Evolutionary conservation across 83 land plant species (phyloP).

Genomic region (Thuja plicata): DNA sequence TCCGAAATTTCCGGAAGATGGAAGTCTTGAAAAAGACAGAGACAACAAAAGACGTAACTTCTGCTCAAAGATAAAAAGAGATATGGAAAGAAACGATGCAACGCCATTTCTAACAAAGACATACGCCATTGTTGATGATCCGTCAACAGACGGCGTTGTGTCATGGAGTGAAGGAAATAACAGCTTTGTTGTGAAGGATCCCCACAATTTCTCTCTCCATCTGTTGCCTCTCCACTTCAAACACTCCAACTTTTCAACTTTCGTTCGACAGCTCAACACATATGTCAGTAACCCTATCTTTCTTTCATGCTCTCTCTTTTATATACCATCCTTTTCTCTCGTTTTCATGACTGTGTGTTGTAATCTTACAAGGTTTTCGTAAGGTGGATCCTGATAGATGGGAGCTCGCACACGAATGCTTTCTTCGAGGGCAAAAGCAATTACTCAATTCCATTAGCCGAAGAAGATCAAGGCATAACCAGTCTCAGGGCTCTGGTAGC

Average conservation of each 20-base stretch:
- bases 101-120: too few relatives aligned
- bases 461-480: background rate
- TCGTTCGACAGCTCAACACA: conserved; percentile 19
- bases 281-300: conserved; percentile 12
- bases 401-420: conserved; percentile 70
- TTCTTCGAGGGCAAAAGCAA: conserved; percentile 55
- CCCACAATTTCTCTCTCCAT: conserved; percentile 7
- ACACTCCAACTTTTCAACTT: conserved; percentile 20
- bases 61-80: too few relatives aligned
- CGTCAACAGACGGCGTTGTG: background rate
- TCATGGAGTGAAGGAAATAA: conserved; percentile 15
- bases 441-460: conserved; percentile 31
- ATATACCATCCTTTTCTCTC: background rate
- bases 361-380: conserved; percentile 46
- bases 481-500: background rate
- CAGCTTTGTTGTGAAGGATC: conserved; percentile 1
- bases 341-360: too few relatives aligned
- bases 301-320: too few relatives aligned
- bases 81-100: too few relatives aligned
- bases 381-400: conserved; percentile 78
- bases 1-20: too few relatives aligned
- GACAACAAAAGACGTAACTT: too few relatives aligned
- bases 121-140: too few relatives aligned
- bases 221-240: conserved; percentile 17
- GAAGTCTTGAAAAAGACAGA: too few relatives aligned